phyloP scores from a whole-genome alignment of 2,329 filamentous ascomycete genomes.

The Fusarium pininemorale region DNA sequence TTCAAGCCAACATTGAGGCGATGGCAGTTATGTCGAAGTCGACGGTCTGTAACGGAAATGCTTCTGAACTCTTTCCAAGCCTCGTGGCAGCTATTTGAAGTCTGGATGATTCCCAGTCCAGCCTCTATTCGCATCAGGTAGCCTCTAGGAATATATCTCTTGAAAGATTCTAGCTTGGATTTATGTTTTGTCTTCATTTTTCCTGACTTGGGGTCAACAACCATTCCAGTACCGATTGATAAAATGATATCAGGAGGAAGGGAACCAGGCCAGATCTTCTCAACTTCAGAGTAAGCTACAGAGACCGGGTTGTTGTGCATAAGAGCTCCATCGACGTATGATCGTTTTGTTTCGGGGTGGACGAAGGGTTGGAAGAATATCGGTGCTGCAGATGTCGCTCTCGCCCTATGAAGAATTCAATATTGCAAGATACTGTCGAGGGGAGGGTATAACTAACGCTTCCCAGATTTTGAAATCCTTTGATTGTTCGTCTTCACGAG shows the following conservation, averaged over 20 bases:
- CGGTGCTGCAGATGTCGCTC: constrained; percentile 19
- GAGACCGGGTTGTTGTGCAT: constrained; percentile 11
- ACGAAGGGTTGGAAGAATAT: constrained; percentile 10
- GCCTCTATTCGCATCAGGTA: neutral
- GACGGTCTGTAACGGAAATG: neutral
- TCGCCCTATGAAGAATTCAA: neutral
- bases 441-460: neutral
- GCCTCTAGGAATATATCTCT: neutral
- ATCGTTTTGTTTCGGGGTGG: neutral
- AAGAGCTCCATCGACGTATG: neutral
- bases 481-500: neutral
- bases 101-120: neutral
- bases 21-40: neutral
- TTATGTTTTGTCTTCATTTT: neutral
- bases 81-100: constrained; percentile 1
- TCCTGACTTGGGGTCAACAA: neutral
- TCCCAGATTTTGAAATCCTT: constrained; percentile 17
- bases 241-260: constrained; percentile 9
- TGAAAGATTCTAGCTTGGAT: neutral
- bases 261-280: constrained; percentile 5
- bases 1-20: constrained; percentile 5
- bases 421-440: accelerated
- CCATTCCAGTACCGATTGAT: neutral
- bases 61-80: constrained; percentile 3
- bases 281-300: neutral